Evolutionary conservation across 78 protist genomes (phyloP).

Genomic region (Monosiga brevicollis): DNA sequence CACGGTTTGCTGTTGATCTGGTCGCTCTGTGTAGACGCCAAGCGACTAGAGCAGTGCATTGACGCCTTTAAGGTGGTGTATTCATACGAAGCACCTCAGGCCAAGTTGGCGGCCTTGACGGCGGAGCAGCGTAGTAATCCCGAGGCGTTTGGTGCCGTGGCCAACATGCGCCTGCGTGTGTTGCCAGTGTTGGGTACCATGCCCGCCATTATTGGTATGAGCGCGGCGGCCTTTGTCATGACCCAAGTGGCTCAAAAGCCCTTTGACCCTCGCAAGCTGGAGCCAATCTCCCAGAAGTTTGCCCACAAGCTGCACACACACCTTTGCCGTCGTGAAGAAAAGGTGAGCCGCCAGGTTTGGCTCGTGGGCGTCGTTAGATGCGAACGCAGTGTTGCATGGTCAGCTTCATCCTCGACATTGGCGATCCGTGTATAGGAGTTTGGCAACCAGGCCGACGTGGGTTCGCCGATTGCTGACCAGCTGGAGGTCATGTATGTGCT

Average conservation of each 20-base stretch:
- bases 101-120: background rate
- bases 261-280: too few relatives aligned
- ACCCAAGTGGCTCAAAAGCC: background rate
- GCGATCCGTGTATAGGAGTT: background rate
- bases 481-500: background rate
- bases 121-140: background rate
- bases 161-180: background rate
- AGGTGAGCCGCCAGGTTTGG: background rate
- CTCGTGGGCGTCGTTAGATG: background rate
- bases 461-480: background rate
- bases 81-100: background rate
- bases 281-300: background rate
- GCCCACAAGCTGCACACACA: background rate
- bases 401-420: background rate
- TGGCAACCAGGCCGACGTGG: background rate
- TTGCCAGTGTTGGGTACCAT: background rate
- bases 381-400: background rate
- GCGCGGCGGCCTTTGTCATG: background rate
- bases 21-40: too few relatives aligned
- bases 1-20: too few relatives aligned
- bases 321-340: background rate
- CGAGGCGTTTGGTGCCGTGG: background rate
- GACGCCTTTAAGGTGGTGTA: too few relatives aligned
- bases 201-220: slow-evolving; percentile 4
- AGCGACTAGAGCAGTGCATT: too few relatives aligned